Base-by-base conservation (phyloP, 225 moss, liverwort and hornwort species). In the Polytrichum commune region DNA sequence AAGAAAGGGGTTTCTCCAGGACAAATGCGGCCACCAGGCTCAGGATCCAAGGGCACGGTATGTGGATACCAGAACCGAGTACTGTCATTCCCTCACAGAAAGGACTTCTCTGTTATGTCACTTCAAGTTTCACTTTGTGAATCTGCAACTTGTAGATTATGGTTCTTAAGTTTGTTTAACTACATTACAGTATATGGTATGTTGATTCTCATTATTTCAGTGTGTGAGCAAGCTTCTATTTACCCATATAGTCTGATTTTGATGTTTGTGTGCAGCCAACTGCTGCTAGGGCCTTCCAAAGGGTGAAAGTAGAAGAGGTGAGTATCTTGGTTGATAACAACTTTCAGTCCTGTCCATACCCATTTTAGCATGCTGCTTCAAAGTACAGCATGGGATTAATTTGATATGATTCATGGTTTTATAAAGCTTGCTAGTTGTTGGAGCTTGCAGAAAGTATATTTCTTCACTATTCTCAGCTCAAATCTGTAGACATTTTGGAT, bases 281-380 rank as follows among this genome's bases (percentile, higher is more conserved):
- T 53, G 70, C 77, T 73, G 35, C 29, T 55, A 78, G 81, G 75
- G 81, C 75, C 35, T 89, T 89, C 27, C 86, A 84, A 84, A 82
- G 89, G 77, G 82, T 89, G 61, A 86, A 82, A 79, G 86, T 86
- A 46, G 82, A 83, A 74, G 86, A 86, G 82, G 86, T 86, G 56
- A 61, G 26, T 74, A 55, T 53, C 20, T 66, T 13, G 4, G 5
- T 5, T 69, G 9, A 33, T 33, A 10, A 1, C 24, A 38, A 58
- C 54, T 63, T 13, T 54, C 46, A 13, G 46, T 46, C 46, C 46
- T 46, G 46, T 46, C 46, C 13, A 16, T 46, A 1, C n/a, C 20
- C 58, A 58, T 22, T 20, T 58, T 29, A 61, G 19, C 19, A 61
- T 19, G 57, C 18, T 65, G 33, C n/a, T 65, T 65, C 1, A 19